These are phyloP conservation scores for Calonectria montana DNA, from an alignment of 2,329 filamentous ascomycete genomes.

Conservation along the genomic window DNA sequence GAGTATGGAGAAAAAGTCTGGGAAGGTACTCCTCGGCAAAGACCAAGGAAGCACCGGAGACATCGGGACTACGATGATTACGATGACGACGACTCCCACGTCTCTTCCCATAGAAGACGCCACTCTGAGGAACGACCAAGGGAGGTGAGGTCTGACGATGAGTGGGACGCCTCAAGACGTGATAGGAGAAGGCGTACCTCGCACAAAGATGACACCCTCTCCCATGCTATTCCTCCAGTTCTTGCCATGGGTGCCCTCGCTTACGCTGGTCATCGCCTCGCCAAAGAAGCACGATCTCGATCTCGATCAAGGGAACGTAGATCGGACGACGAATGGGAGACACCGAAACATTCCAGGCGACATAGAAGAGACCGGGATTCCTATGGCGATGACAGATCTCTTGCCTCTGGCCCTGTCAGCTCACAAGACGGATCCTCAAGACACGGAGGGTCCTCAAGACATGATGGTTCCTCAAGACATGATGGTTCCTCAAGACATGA, in stretches of 20 bases:
- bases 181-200: conserved; percentile 26
- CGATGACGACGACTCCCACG: conserved; percentile 41
- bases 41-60: conserved; percentile 47
- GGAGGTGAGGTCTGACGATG: conserved; percentile 25
- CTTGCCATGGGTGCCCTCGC: conserved; percentile 34
- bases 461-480: conserved; percentile 36
- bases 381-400: conserved; percentile 8
- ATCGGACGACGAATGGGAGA: conserved; percentile 43
- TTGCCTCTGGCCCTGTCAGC: not conserved
- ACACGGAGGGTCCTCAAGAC: not conserved
- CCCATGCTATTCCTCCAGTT: conserved; percentile 21
- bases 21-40: conserved; percentile 46
- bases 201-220: conserved; percentile 16
- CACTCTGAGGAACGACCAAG: conserved; percentile 18
- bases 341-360: conserved; percentile 46
- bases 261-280: conserved; percentile 3
- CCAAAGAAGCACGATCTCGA: conserved; percentile 9
- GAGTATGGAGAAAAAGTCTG: conserved; percentile 36
- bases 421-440: not conserved
- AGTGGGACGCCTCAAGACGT: conserved; percentile 19
- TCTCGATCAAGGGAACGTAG: conserved; percentile 17
- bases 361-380: conserved; percentile 7
- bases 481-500: too few relatives aligned
- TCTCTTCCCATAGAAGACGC: conserved; percentile 31
- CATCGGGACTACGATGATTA: conserved; percentile 45